phyloP scores from a whole-genome alignment of 139 green algal species.

The Diplosphaera chodatii region DNA sequence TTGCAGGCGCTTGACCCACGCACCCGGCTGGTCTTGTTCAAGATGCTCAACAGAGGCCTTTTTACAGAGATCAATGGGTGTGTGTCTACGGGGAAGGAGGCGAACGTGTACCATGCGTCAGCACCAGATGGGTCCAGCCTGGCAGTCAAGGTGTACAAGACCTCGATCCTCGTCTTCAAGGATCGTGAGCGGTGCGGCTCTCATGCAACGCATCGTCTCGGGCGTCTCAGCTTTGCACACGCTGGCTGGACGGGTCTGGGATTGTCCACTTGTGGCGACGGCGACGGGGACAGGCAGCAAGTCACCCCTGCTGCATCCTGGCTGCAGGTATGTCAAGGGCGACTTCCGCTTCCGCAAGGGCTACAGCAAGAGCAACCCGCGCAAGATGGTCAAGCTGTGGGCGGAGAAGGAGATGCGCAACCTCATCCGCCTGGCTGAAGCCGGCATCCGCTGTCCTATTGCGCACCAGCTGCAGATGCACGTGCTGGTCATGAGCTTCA shows the following conservation, averaged over 20 bases:
- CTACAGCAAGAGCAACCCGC: slow-evolving; percentile 92
- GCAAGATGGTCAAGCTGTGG: slow-evolving; percentile 99
- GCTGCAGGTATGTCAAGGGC: slow-evolving; percentile 88
- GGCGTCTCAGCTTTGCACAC: too few species aligned
- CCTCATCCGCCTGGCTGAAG: slow-evolving; percentile 60
- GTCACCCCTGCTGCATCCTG: background rate
- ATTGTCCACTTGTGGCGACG: too few species aligned
- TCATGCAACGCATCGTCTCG: too few species aligned
- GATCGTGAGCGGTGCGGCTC: slow-evolving; percentile 70
- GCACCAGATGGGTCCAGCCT: slow-evolving; percentile 50
- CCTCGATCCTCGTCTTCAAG: slow-evolving; percentile 96
- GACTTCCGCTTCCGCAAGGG: slow-evolving; percentile 90
- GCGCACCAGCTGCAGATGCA: slow-evolving; percentile 86
- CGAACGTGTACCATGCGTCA: slow-evolving; percentile 94
- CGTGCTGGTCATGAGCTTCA: slow-evolving; percentile 94
- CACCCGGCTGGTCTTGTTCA: slow-evolving; percentile 77
- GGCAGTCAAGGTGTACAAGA: slow-evolving; percentile 99
- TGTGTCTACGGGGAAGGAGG: slow-evolving; percentile 96
- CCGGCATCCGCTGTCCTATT: slow-evolving; percentile 74
- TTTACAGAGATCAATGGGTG: slow-evolving; percentile 89
- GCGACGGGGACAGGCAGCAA: background rate
- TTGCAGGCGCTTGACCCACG: slow-evolving; percentile 11
- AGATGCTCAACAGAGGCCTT: slow-evolving; percentile 86
- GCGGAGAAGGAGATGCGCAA: slow-evolving; percentile 99
- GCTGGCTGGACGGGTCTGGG: too few species aligned